phyloP scores from a whole-genome alignment of 164 flowering plant genomes.

The Macadamia integrifolia region DNA sequence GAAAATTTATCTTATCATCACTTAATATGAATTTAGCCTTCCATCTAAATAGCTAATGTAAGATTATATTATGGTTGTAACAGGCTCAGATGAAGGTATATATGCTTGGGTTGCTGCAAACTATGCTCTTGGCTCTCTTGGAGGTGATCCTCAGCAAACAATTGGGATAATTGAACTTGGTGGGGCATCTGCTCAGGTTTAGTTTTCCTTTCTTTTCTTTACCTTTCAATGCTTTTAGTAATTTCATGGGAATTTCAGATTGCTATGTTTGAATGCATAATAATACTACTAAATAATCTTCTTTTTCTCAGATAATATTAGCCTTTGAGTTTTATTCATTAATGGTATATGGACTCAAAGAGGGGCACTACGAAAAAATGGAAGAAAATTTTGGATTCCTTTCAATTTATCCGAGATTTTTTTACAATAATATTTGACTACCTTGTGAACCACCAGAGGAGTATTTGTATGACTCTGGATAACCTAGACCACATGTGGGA shows the following conservation, averaged over 20 bases:
- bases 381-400: too few species aligned
- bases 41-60: slow-evolving; percentile 7
- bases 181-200: slow-evolving; percentile 99
- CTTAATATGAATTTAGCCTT: neutral
- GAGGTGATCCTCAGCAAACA: slow-evolving; percentile 74
- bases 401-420: too few species aligned
- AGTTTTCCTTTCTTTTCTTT: slow-evolving; percentile 9
- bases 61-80: slow-evolving; percentile 8
- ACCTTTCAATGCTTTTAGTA: neutral
- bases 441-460: too few species aligned
- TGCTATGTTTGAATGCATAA: neutral
- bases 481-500: too few species aligned
- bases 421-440: too few species aligned
- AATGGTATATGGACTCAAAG: too few species aligned
- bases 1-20: neutral
- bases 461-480: too few species aligned
- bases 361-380: too few species aligned
- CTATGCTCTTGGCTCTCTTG: slow-evolving; percentile 87
- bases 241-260: neutral
- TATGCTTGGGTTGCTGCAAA: slow-evolving; percentile 99
- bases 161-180: slow-evolving; percentile 98
- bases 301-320: too few species aligned
- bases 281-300: neutral
- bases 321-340: too few species aligned
- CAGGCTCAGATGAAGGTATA: slow-evolving; percentile 92